Evolutionary conservation across 495 filamentous ascomycete genomes (phyloP), one percentile per base, ranked within the genome.

Genomic region (Trichocladium antarcticum): DNA sequence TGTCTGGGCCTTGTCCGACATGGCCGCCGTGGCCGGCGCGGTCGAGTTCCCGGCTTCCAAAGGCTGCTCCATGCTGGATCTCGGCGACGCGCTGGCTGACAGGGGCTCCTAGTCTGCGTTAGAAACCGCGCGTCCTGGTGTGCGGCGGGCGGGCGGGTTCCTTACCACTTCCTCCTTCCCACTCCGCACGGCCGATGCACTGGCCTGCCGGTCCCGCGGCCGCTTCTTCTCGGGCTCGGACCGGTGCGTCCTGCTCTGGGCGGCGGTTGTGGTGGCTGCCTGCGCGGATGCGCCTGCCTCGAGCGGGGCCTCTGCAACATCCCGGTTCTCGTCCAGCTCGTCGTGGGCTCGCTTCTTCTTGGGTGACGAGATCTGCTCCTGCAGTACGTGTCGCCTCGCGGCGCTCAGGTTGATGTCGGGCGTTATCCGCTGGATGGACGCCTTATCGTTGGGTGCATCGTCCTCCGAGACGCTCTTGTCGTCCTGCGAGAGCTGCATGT

Each of bases 161-260:
- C 55, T 51, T 51, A 63, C 60, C 16, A 48, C 54, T 50, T 54
- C 51, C 22, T 60, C 54, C 37, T 57, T 39, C 20, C 51, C 56
- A 14, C 51, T 42, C 42, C 43, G 29, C 22, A 50, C 41, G 6
- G 50, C 47, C 8, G 53, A 55, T 16, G 48, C 47, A 28, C 53
- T 57, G 6, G 51, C 53, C 19, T 63, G 57, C 27, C 57, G 55
- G 50, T 76, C 74, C 27, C 74, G 66, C 19, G 67, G 64, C 1
- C 75, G 66, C 58, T 78, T 78, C 64, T 77, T 78, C 63, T 78
- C 74, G 28, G 75, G 75, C 52, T 74, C 75, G 36, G 66, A 68
- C 40, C 69, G 60, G 37, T 66, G 63, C 27, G 68, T 67, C 37
- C 73, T 63, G 49, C 54, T 68, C 28, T 64, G 50, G 22, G 60